These are phyloP conservation scores for Acer yangbiense DNA, from an alignment of 345 rosid species.

Conservation along the genomic window DNA sequence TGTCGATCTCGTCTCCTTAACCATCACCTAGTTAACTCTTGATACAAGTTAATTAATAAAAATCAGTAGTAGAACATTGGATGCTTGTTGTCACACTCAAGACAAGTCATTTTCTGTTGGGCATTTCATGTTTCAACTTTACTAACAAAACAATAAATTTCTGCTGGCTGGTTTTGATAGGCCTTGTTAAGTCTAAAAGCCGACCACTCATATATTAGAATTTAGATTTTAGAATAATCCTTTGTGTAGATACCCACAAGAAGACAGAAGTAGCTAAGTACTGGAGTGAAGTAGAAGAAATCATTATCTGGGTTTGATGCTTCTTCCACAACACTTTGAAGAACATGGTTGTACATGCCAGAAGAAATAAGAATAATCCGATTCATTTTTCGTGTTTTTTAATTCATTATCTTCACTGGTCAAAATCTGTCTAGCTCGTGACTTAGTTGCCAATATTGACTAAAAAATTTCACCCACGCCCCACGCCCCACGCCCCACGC, in stretches of 20 bases:
- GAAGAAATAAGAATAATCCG: neutral
- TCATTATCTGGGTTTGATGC: neutral
- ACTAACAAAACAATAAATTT: neutral
- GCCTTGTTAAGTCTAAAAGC: neutral
- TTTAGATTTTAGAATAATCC: neutral
- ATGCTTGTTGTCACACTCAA: conserved; percentile 9
- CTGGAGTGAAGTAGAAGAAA: neutral
- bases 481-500: neutral
- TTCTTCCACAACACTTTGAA: neutral
- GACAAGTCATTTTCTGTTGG: neutral
- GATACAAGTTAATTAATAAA: neutral
- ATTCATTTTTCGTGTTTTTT: too few species aligned
- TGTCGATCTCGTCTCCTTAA: too few species aligned
- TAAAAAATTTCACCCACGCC: neutral
- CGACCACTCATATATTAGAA: neutral
- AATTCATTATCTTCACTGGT: neutral
- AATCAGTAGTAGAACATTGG: neutral
- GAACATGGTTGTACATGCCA: neutral
- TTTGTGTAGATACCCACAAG: neutral
- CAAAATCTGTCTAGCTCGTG: neutral
- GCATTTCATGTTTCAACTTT: neutral
- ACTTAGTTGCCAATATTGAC: neutral
- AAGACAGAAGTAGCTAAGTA: neutral
- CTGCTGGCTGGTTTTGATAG: neutral
- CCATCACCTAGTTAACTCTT: too few species aligned